Percentiles rank a stretch among this genome's conserved stretches.
Conservation (phyloP, 2,329 filamentous ascomycete species). For the Corinectria fuckeliana region DNA sequence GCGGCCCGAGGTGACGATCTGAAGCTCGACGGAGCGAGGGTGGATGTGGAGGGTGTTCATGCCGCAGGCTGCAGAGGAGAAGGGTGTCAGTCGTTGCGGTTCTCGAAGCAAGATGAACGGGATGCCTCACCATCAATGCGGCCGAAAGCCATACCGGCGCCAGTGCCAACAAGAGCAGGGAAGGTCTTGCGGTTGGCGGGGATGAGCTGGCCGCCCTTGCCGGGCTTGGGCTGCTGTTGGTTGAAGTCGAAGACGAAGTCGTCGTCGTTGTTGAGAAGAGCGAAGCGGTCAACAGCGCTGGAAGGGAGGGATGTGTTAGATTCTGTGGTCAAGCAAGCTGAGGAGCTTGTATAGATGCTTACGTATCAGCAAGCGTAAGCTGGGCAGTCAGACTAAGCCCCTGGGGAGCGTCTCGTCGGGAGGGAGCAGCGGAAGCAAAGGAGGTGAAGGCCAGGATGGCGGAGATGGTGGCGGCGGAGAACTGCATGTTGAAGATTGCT, state of each 20-base stretch:
- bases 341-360: slow-evolving; percentile 21
- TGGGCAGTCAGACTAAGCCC: slow-evolving; percentile 45
- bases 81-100: slow-evolving; percentile 23
- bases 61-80: slow-evolving; percentile 50
- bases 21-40: slow-evolving; percentile 60
- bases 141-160: slow-evolving; percentile 58
- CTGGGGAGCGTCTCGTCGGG: slow-evolving; percentile 15
- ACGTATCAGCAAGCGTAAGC: slow-evolving; percentile 49
- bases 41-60: slow-evolving; percentile 65
- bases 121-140: slow-evolving; percentile 49
- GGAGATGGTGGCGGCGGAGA: slow-evolving; percentile 41
- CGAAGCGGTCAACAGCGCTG: slow-evolving; percentile 52
- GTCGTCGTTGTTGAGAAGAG: slow-evolving; percentile 51
- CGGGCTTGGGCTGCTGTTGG: slow-evolving; percentile 30
- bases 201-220: slow-evolving; percentile 55
- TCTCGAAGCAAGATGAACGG: too few relatives aligned
- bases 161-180: slow-evolving; percentile 61
- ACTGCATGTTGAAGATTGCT: slow-evolving; percentile 44
- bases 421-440: slow-evolving; percentile 38
- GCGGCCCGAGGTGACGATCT: slow-evolving; percentile 56
- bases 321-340: neutral
- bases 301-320: slow-evolving; percentile 21
- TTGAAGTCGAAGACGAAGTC: slow-evolving; percentile 60
- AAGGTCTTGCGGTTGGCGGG: slow-evolving; percentile 63
- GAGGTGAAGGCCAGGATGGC: slow-evolving; percentile 50